A percentile compares a stretch with the other conserved stretches of the same genome.
These are phyloP conservation scores for Zymoseptoria pseudotritici DNA, from an alignment of 2,329 filamentous ascomycete genomes.

Conservation along the genomic window DNA sequence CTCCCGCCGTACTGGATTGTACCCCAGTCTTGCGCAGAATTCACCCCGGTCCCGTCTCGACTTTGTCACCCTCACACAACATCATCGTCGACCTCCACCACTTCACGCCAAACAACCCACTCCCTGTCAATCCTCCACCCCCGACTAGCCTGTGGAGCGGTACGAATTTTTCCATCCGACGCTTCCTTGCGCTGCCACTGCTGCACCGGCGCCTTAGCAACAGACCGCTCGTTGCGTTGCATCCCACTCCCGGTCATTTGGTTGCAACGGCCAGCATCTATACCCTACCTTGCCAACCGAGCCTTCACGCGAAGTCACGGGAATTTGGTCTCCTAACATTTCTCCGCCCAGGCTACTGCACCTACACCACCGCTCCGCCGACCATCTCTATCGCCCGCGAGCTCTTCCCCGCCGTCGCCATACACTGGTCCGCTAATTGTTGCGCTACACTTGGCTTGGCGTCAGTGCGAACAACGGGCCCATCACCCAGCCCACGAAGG, in stretches of 20 bases:
- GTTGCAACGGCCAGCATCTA: not conserved
- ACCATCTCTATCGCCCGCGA: slow-evolving; percentile 1
- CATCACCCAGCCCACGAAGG: slow-evolving; percentile 1
- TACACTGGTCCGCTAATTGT: not conserved
- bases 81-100: not conserved
- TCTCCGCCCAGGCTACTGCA: not conserved
- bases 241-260: not conserved
- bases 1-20: not conserved
- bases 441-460: slow-evolving; percentile 2
- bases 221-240: not conserved
- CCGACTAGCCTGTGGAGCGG: not conserved
- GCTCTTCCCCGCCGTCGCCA: not conserved
- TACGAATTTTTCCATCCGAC: not conserved
- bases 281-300: not conserved
- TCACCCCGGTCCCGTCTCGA: not conserved
- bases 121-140: not conserved
- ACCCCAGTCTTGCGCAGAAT: not conserved
- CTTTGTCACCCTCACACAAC: not conserved
- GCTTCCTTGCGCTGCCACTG: not conserved
- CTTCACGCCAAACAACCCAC: not conserved
- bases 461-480: not conserved
- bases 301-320: not conserved
- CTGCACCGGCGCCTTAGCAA: not conserved
- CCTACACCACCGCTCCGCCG: not conserved
- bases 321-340: not conserved